A percentile compares a stretch with the other conserved stretches of the same genome.
These are phyloP conservation scores for Clavispora vitiphila DNA, from an alignment of 805 yeast genomes.

Conservation along the genomic window DNA sequence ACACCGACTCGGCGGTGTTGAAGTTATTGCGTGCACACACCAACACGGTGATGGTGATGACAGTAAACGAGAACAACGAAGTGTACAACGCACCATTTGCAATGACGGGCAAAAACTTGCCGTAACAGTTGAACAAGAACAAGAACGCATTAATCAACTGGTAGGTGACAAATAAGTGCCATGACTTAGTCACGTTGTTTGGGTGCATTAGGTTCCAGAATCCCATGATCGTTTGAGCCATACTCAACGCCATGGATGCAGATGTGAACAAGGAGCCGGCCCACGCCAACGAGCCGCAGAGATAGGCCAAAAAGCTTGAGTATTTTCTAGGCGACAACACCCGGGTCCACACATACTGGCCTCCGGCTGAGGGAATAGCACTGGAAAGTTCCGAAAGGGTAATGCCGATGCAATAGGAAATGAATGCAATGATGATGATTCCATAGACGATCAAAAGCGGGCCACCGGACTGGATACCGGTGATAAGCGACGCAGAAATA, in stretches of 20 bases:
- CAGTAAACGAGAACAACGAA: slow-evolving; percentile 30
- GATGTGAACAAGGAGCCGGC: slow-evolving; percentile 39
- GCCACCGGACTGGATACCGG: slow-evolving; percentile 40
- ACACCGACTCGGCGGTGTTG: slow-evolving; percentile 27
- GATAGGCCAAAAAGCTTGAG: slow-evolving; percentile 33
- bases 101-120: slow-evolving; percentile 29
- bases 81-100: slow-evolving; percentile 32
- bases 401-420: slow-evolving; percentile 34
- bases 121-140: slow-evolving; percentile 33
- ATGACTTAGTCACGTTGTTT: slow-evolving; percentile 25
- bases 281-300: slow-evolving; percentile 39
- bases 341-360: slow-evolving; percentile 40
- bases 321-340: slow-evolving; percentile 35
- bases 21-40: slow-evolving; percentile 32
- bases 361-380: slow-evolving; percentile 40
- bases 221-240: slow-evolving; percentile 33
- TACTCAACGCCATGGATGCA: slow-evolving; percentile 34
- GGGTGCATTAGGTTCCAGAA: slow-evolving; percentile 34
- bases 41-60: slow-evolving; percentile 35
- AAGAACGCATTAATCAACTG: slow-evolving; percentile 30
- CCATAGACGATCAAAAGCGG: slow-evolving; percentile 39
- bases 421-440: slow-evolving; percentile 32
- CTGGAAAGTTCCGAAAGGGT: slow-evolving; percentile 36
- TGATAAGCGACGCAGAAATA: slow-evolving; percentile 34
- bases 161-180: slow-evolving; percentile 35